Percentiles rank a stretch among this genome's conserved stretches.
Conservation (phyloP, 1,284 basidiomycete species). For the Crucibulum cyathiforme region DNA sequence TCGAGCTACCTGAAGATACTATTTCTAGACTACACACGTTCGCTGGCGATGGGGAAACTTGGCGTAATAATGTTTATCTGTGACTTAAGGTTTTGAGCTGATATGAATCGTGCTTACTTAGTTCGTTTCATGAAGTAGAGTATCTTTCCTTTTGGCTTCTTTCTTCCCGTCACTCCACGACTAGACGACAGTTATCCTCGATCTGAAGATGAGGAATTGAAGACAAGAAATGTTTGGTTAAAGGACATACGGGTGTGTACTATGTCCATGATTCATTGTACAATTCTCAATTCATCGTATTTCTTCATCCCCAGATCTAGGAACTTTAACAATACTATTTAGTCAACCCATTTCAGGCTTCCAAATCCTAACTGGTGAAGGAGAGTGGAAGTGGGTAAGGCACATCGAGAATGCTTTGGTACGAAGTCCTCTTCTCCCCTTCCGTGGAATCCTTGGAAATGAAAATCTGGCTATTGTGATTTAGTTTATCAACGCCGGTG, state of each 20-base stretch:
- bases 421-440: neutral
- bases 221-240: slow-evolving; percentile 58
- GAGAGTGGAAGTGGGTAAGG: slow-evolving; percentile 13
- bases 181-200: slow-evolving; percentile 21
- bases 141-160: slow-evolving; percentile 1
- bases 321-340: slow-evolving; percentile 9
- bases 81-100: neutral
- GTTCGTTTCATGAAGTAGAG: slow-evolving; percentile 59
- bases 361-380: slow-evolving; percentile 13
- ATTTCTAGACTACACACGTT: neutral
- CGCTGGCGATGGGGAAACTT: neutral
- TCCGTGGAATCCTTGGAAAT: neutral
- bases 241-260: slow-evolving; percentile 61
- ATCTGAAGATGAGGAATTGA: slow-evolving; percentile 52
- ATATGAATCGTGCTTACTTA: slow-evolving; percentile 19
- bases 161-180: neutral
- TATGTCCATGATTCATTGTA: too few species aligned
- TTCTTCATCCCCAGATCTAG: slow-evolving; percentile 44
- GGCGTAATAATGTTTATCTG: neutral
- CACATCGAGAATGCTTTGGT: slow-evolving; percentile 16
- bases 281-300: neutral
- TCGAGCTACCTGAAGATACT: neutral
- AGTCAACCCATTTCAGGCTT: slow-evolving; percentile 12
- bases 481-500: slow-evolving; percentile 51
- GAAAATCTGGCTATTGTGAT: neutral